Conservation (phyloP, 805 yeast species). For the Candida michaelii region DNA sequence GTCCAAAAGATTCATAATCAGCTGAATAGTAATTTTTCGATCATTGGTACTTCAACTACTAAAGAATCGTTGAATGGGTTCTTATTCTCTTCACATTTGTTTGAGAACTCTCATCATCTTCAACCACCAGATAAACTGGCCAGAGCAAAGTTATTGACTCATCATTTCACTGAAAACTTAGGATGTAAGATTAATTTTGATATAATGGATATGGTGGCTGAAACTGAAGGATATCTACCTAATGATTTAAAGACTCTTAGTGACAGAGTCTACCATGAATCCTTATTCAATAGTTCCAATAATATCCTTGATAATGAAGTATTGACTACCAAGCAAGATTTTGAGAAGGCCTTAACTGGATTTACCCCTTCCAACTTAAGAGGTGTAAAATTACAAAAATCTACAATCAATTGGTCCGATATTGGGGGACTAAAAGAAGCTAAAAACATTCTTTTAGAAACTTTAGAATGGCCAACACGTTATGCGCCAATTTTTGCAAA, state of each 20-base stretch:
- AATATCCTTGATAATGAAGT: constrained; percentile 14
- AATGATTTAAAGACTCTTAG: constrained; percentile 70
- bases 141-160: constrained; percentile 48
- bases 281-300: constrained; percentile 22
- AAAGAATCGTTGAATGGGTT: constrained; percentile 63
- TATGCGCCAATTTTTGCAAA: constrained; percentile 92
- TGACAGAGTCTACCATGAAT: constrained; percentile 66
- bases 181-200: constrained; percentile 39
- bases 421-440: constrained; percentile 86
- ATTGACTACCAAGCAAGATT: constrained; percentile 31
- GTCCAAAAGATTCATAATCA: constrained; percentile 46
- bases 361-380: constrained; percentile 80
- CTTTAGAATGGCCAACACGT: constrained; percentile 95
- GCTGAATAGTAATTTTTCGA: constrained; percentile 46
- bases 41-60: constrained; percentile 63
- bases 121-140: constrained; percentile 68
- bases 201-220: constrained; percentile 49
- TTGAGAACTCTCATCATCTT: constrained; percentile 61
- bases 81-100: constrained; percentile 65
- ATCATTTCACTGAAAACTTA: constrained; percentile 31
- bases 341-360: constrained; percentile 55
- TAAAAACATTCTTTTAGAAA: constrained; percentile 74
- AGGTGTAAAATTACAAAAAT: constrained; percentile 83
- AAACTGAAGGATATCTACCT: constrained; percentile 89
- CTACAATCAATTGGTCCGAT: constrained; percentile 75